Base-by-base conservation (phyloP, 257 asterid genomes). In the Solanum neorickii region DNA sequence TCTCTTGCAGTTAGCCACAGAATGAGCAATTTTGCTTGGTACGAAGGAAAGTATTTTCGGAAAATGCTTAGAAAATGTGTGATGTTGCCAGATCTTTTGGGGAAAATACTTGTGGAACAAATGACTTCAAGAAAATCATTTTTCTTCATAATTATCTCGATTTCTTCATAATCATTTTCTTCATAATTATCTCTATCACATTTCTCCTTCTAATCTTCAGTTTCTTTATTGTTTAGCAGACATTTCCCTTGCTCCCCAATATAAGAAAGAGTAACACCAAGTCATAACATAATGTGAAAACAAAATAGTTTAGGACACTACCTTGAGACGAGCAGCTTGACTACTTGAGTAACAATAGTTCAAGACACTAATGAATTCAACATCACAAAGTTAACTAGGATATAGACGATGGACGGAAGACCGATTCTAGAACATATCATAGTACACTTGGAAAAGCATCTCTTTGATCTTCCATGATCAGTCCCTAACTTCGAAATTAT, bases 291-390 rank as follows among this genome's bases (percentile, higher is more conserved):
- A 16, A 69, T 35, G 41, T 35, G 21, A 65, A 37, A 66, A 13
- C 74, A 74, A 62, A 85, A 83, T 75, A 65, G 84, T 47, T 44
- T 78, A 25, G 89, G 74, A 49, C 23, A n/a, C 88, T 90, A 96
- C 98, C 97, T 94, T 86, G 35, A 33, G 35, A 33, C 35, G 35
- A 33, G 35, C 35, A 33, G 35, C 35, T 33, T 33, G 35, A 33
- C 35, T 4, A 33, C 35, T 33, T 33, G 35, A 33, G 35, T 33
- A 33, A 33, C 35, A 33, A 33, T 33, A 33, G 5, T 33, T 33
- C 35, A 33, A 33, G 35, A 33, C 35, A 33, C 35, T 33, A 33
- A 33, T 33, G 35, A 33, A 33, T 33, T 33, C 35, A 33, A 33
- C 35, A 33, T 33, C 35, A 33, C 35, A 33, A 33, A 33, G 35